Percentiles rank a stretch among this genome's conserved stretches.
Evolutionary conservation across 75 land plant genomes (phyloP).

Genomic region (Pinus tabuliformis): DNA sequence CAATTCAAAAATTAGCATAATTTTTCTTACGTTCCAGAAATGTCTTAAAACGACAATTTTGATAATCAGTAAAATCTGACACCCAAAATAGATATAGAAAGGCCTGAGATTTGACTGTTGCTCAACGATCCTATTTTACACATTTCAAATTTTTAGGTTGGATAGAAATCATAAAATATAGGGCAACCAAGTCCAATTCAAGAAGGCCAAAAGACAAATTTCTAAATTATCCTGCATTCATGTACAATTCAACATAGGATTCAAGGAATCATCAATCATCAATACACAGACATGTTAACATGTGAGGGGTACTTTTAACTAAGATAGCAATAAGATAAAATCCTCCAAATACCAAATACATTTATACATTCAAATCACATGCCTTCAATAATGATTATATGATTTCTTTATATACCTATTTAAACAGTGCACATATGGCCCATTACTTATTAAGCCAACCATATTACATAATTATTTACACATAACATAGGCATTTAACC

Average conservation of each 20-base stretch:
- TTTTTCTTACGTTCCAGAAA: neutral
- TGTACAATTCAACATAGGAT: neutral
- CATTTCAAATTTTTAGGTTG: neutral
- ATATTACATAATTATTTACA: too few relatives aligned
- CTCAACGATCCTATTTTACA: neutral
- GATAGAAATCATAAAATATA: neutral
- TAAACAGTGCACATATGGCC: too few relatives aligned
- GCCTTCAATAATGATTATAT: too few relatives aligned
- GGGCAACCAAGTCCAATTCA: neutral
- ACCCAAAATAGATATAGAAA: neutral
- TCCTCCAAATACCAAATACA: too few relatives aligned
- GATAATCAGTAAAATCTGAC: neutral
- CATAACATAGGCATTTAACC: too few relatives aligned
- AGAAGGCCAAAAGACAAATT: neutral
- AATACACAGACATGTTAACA: neutral
- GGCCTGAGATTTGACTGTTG: too few relatives aligned
- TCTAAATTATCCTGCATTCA: neutral
- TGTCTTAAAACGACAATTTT: neutral
- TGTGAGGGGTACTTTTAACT: neutral
- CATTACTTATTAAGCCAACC: too few relatives aligned
- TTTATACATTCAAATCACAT: too few relatives aligned
- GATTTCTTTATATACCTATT: too few relatives aligned
- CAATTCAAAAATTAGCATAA: neutral
- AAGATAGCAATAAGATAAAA: too few relatives aligned
- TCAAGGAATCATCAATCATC: neutral